A percentile compares a stretch with the other conserved stretches of the same genome.
These are phyloP conservation scores for Oryza nivara DNA, from an alignment of 176 grass and related monocot species.

Conservation along the genomic window DNA sequence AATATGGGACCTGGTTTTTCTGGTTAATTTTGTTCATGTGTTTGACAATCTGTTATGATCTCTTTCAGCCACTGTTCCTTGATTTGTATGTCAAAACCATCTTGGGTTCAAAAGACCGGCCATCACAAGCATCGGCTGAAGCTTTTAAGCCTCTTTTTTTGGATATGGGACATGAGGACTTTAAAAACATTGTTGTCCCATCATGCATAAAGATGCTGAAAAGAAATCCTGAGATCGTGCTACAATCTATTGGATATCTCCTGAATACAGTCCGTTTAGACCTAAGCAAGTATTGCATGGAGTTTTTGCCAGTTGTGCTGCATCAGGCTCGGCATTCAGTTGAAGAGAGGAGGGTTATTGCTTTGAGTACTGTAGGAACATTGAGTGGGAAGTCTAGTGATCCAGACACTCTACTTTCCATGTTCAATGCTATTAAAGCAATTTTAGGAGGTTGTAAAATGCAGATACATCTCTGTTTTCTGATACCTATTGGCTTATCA, in stretches of 20 bases:
- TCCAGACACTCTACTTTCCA: slow-evolving; percentile 82
- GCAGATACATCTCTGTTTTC: slow-evolving; percentile 25
- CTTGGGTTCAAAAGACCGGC: slow-evolving; percentile 82
- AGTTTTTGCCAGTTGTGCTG: slow-evolving; percentile 83
- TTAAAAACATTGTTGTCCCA: slow-evolving; percentile 73
- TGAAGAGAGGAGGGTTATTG: slow-evolving; percentile 77
- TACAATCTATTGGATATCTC: slow-evolving; percentile 79
- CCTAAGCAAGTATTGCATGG: slow-evolving; percentile 82
- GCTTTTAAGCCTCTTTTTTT: slow-evolving; percentile 81
- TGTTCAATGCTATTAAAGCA: slow-evolving; percentile 81
- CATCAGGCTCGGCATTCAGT: slow-evolving; percentile 82
- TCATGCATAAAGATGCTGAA: slow-evolving; percentile 95
- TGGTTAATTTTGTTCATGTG: slow-evolving; percentile 19
- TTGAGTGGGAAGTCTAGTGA: slow-evolving; percentile 90
- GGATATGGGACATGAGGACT: slow-evolving; percentile 84
- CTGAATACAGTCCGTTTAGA: slow-evolving; percentile 71
- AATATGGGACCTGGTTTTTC: slow-evolving; percentile 25
- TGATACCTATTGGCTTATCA: slow-evolving; percentile 35
- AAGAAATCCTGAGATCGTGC: slow-evolving; percentile 92
- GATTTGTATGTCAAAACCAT: slow-evolving; percentile 82
- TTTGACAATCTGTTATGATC: slow-evolving; percentile 31
- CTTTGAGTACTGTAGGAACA: slow-evolving; percentile 74
- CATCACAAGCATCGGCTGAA: slow-evolving; percentile 68
- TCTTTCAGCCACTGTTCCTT: slow-evolving; percentile 80
- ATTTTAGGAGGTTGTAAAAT: slow-evolving; percentile 78